Percentiles rank a stretch among this genome's conserved stretches.
These are phyloP conservation scores for Dothidotthia symphoricarpi DNA, from an alignment of 2,329 filamentous ascomycete genomes.

Conservation along the genomic window DNA sequence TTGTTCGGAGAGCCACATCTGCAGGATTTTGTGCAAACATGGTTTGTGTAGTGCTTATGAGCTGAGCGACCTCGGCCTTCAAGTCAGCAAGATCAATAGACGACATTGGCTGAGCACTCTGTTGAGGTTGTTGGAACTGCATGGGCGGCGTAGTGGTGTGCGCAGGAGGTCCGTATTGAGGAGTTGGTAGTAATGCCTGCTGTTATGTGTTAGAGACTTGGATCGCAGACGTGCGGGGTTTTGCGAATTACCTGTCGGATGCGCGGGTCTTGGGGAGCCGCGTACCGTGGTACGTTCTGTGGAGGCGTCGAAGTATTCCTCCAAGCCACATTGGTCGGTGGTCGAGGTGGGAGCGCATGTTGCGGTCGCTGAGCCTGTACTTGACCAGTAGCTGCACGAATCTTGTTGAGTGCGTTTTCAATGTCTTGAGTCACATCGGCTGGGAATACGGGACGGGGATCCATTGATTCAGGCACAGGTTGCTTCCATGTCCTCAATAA, in stretches of 20 bases:
- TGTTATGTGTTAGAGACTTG: constrained; percentile 5
- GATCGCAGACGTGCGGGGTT: not conserved
- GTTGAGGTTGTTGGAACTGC: constrained; percentile 36
- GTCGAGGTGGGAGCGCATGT: constrained; percentile 39
- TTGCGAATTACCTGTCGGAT: constrained; percentile 36
- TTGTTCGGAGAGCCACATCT: constrained; percentile 73
- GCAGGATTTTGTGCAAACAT: constrained; percentile 74
- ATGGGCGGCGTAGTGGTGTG: constrained; percentile 26
- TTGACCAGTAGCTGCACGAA: constrained; percentile 62
- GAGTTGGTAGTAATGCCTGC: constrained; percentile 22
- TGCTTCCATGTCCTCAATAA: constrained; percentile 99
- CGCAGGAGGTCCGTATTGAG: constrained; percentile 27
- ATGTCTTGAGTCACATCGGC: constrained; percentile 84
- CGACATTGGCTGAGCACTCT: constrained; percentile 24
- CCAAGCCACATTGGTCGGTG: constrained; percentile 57
- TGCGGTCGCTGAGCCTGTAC: constrained; percentile 52
- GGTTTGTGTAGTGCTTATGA: constrained; percentile 70
- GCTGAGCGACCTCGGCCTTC: constrained; percentile 76
- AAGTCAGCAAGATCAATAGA: constrained; percentile 58
- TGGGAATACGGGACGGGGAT: constrained; percentile 88
- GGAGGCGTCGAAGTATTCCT: constrained; percentile 75
- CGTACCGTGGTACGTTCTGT: constrained; percentile 35
- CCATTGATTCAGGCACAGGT: constrained; percentile 88
- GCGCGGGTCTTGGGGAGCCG: constrained; percentile 36
- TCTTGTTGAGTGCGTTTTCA: constrained; percentile 90